These are phyloP conservation scores for Alternaria incomplexa DNA, from an alignment of 2,329 filamentous ascomycete genomes.

Conservation along the genomic window DNA sequence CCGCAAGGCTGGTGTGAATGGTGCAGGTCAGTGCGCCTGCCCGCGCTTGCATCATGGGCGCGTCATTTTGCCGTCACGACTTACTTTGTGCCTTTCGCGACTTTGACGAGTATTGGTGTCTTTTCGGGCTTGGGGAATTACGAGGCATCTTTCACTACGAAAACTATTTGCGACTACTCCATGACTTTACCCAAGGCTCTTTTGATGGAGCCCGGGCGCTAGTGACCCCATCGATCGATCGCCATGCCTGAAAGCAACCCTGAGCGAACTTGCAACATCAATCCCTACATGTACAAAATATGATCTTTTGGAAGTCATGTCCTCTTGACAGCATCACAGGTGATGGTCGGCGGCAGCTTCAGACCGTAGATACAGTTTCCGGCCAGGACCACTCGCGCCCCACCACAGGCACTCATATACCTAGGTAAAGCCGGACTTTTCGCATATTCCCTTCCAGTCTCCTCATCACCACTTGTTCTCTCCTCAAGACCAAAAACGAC, in stretches of 20 bases:
- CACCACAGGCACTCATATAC: not conserved
- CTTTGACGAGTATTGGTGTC: not conserved
- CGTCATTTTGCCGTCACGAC: not conserved
- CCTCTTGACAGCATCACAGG: not conserved
- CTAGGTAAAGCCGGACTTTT: not conserved
- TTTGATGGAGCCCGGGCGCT: not conserved
- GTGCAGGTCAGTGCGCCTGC: not conserved
- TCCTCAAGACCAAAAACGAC: too few species aligned
- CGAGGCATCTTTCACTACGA: not conserved
- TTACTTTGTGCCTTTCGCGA: not conserved
- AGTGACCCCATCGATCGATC: not conserved
- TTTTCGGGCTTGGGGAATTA: not conserved
- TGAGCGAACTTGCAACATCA: not conserved
- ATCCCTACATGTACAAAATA: fast-evolving
- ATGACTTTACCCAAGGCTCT: not conserved
- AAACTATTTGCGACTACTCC: not conserved
- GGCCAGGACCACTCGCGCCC: not conserved
- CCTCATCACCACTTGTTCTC: too few species aligned
- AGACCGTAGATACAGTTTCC: not conserved
- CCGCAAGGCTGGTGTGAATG: not conserved
- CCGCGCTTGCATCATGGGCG: not conserved
- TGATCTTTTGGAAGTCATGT: not conserved
- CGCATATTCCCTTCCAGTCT: too few species aligned
- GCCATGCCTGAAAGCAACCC: not conserved
- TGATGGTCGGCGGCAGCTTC: not conserved